Percentiles rank a stretch among this genome's conserved stretches.
These are phyloP conservation scores for Saccharomyces uvarum DNA, from an alignment of 1,139 yeast genomes.

Conservation along the genomic window DNA sequence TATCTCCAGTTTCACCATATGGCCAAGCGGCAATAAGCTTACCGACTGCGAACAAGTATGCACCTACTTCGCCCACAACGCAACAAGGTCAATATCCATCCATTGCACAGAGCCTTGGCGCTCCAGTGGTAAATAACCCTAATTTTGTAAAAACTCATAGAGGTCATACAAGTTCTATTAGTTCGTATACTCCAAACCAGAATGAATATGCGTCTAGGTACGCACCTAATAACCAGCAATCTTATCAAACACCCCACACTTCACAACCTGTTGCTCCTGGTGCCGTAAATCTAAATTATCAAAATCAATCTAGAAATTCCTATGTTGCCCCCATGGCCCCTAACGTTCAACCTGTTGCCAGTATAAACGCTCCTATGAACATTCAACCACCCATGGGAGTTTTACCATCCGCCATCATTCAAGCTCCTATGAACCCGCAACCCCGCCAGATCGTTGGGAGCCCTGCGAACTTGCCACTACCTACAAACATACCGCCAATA, in stretches of 20 bases:
- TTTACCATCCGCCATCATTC: not conserved
- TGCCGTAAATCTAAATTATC: not conserved
- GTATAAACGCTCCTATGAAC: not conserved
- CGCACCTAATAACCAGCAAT: conserved; percentile 37
- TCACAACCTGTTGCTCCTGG: not conserved
- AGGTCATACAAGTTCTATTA: conserved; percentile 23
- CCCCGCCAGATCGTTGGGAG: not conserved
- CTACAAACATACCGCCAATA: not conserved
- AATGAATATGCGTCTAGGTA: conserved; percentile 31
- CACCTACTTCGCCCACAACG: not conserved
- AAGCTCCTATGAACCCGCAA: not conserved
- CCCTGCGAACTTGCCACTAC: not conserved
- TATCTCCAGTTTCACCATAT: not conserved
- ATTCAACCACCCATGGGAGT: not conserved
- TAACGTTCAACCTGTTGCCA: not conserved
- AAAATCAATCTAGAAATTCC: not conserved
- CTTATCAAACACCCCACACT: conserved; percentile 13
- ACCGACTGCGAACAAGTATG: not conserved
- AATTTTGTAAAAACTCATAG: not conserved
- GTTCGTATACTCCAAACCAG: conserved; percentile 29
- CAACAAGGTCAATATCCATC: conserved; percentile 3
- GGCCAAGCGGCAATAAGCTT: not conserved
- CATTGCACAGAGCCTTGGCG: not conserved
- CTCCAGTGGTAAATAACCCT: conserved; percentile 3
- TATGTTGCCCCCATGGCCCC: conserved; percentile 17